Base-by-base conservation (phyloP, 2,329 filamentous ascomycete genomes). In the Diplodia intermedia region DNA sequence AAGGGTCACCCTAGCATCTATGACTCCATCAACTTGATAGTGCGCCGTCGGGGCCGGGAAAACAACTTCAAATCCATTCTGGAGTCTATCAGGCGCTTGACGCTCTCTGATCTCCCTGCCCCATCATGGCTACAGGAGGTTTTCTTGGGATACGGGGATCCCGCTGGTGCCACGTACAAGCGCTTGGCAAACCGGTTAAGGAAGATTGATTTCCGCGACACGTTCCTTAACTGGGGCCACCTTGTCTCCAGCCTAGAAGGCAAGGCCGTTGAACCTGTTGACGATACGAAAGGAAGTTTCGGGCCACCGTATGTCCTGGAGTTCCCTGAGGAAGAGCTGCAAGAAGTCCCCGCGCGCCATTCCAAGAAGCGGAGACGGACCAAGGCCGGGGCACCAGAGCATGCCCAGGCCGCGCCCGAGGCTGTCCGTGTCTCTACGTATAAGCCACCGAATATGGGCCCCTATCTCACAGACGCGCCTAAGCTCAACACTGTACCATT, bases 21-120 rank as follows among this genome's bases (percentile, higher is more conserved):
- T 78, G 89, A 92, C 55, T 85, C 85, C 40, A 89, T 99, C 75
- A 99, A 99, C 75, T 81, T 98, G 50, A 83, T 99, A 66, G 86
- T 97, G 63, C 90, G 95, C 68, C 87, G 95, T 72, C 90, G 88
- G 76, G 90, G 92, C 33, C 86, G 94, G 69, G 95, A 99, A 79
- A 99, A 99, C 81, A 99, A 99, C 79, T 99, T 99, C 84, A 96
- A 92, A 75, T 89, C 94, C 11, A 90, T 99, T 11, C 84, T 99
- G 43, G 92, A 97, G 74, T 97, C 94, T 1, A 96, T 99, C 75
- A 92, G 91, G 75, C 91, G 88, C 71, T 86, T 99, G 36, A 91
- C 93, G 1, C 84, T 97, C 40, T 93, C 93, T 0, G 92, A 97
- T 73, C 89, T 94, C 23, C 91, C 92, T 7, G 85, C 98, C 66